Evolutionary conservation across 768 basidiomycete species (phyloP).

Genomic region (Suillus lakei): DNA sequence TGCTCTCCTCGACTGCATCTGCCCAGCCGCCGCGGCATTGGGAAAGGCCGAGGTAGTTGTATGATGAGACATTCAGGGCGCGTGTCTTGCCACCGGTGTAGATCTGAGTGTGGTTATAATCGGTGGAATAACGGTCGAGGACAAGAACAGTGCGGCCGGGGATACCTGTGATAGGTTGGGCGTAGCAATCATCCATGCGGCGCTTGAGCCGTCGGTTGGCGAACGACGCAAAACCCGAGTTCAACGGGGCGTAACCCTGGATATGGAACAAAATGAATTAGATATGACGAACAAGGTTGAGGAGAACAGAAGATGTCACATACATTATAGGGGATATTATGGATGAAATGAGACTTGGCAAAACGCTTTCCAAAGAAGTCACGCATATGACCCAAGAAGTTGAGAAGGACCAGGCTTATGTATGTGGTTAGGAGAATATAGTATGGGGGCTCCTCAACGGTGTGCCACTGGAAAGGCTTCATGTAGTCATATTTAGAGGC

Average conservation of each 20-base stretch:
- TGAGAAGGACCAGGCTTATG: constrained; percentile 90
- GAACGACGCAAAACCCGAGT: constrained; percentile 98
- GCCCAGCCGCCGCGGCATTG: constrained; percentile 92
- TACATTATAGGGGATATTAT: constrained; percentile 84
- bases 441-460: constrained; percentile 88
- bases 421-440: constrained; percentile 92
- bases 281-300: constrained; percentile 5
- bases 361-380: constrained; percentile 95
- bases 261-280: not conserved
- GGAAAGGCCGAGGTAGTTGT: constrained; percentile 99
- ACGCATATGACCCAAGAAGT: constrained; percentile 90
- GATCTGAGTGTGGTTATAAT: constrained; percentile 80
- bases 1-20: constrained; percentile 87
- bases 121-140: constrained; percentile 81
- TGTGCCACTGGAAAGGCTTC: constrained; percentile 53
- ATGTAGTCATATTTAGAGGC: constrained; percentile 60
- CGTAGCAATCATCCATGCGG: constrained; percentile 96
- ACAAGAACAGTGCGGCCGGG: constrained; percentile 91
- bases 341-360: constrained; percentile 66
- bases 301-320: constrained; percentile 17
- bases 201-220: constrained; percentile 95
- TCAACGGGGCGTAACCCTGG: constrained; percentile 95
- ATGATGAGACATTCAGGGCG: constrained; percentile 95
- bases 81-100: constrained; percentile 83
- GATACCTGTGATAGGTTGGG: constrained; percentile 90